phyloP scores from a whole-genome alignment of 2,329 filamentous ascomycete species.

The Coniosporium tulheliwenetii region DNA sequence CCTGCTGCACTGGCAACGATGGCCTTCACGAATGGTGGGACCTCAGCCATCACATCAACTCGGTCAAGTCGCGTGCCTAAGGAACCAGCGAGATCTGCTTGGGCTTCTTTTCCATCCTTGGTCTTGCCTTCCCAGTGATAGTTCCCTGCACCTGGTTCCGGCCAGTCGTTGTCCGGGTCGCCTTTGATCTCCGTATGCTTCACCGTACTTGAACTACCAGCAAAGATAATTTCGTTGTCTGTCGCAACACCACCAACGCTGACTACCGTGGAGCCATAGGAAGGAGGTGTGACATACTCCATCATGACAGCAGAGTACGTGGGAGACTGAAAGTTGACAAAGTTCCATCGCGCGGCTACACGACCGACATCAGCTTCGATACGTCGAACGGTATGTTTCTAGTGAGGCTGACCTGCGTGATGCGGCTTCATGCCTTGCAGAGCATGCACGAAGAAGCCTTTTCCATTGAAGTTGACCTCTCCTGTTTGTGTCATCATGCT shows the following conservation, averaged over 20 bases:
- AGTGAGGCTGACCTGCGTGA: constrained; percentile 68
- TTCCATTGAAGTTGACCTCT: constrained; percentile 66
- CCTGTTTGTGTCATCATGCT: constrained; percentile 72
- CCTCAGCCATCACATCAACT: constrained; percentile 92
- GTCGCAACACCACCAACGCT: constrained; percentile 70
- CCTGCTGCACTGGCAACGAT: constrained; percentile 80
- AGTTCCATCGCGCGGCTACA: constrained; percentile 74
- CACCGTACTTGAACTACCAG: constrained; percentile 47
- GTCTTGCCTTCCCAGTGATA: constrained; percentile 66
- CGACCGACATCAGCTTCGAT: neutral
- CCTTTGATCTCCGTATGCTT: constrained; percentile 54
- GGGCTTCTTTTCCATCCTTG: constrained; percentile 58
- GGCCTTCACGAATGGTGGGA: constrained; percentile 88
- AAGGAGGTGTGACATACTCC: constrained; percentile 88
- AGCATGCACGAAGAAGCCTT: constrained; percentile 66
- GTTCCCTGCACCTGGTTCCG: constrained; percentile 61
- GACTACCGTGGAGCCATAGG: constrained; percentile 75
- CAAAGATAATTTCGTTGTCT: constrained; percentile 65
- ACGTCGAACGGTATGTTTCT: neutral
- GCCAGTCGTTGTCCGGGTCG: constrained; percentile 75
- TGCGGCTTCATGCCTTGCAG: constrained; percentile 99
- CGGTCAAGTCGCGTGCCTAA: constrained; percentile 61
- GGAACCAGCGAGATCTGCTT: constrained; percentile 51
- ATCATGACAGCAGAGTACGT: constrained; percentile 82
- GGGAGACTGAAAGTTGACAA: constrained; percentile 77